phyloP scores from a whole-genome alignment of 179 eudicot species.

The Monotropa hypopitys region DNA sequence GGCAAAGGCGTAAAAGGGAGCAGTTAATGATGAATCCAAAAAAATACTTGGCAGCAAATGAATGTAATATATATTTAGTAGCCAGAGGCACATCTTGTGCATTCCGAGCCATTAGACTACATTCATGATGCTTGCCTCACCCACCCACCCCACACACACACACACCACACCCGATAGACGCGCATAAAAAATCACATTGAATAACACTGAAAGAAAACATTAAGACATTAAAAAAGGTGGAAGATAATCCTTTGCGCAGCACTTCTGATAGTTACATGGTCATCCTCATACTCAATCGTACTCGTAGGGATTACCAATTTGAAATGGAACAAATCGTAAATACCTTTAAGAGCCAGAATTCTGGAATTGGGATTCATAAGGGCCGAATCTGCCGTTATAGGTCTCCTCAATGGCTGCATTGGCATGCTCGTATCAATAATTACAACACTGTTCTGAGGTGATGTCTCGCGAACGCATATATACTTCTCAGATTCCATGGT shows the following conservation, averaged over 20 bases:
- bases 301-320: not conserved
- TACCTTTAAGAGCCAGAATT: constrained; percentile 88
- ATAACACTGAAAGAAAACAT: not conserved
- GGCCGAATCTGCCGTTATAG: constrained; percentile 92
- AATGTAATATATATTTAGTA: not conserved
- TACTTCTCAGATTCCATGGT: constrained; percentile 98
- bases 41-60: no score
- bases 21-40: not conserved
- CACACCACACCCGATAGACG: no score
- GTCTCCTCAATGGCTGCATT: constrained; percentile 80
- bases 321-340: not conserved
- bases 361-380: constrained; percentile 80
- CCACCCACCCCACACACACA: not conserved
- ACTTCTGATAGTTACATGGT: not conserved
- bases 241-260: not conserved
- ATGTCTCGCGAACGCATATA: constrained; percentile 85
- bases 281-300: no score
- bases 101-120: not conserved
- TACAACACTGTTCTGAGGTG: constrained; percentile 90
- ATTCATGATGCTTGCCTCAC: not conserved
- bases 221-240: not conserved
- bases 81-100: not conserved
- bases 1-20: not conserved
- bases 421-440: constrained; percentile 96
- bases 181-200: not conserved